Base-by-base conservation (phyloP, 805 yeast genomes). In the Starmerella davenportii region DNA sequence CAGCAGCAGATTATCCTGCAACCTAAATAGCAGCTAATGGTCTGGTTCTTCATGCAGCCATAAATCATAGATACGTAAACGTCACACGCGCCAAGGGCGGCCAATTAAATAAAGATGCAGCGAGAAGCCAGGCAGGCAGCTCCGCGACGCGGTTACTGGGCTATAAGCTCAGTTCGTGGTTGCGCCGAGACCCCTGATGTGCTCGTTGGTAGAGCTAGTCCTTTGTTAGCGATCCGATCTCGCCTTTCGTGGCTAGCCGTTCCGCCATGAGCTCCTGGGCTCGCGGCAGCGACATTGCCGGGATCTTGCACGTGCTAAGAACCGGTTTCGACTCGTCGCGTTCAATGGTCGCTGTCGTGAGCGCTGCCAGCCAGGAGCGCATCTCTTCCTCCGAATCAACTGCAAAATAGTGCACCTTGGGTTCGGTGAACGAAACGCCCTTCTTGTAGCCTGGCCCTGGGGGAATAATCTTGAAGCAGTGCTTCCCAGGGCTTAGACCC, bases 401-500 rank as follows among this genome's bases (percentile, higher is more conserved):
- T 0, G 96, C 95, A 66, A 90, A 90, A 57, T 78, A 90, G 52
- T 90, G 98, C 5, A 84, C 79, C 48, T 84, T 81, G 21, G 94
- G 98, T 46, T 85, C 94, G 0, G 99, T 90, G 57, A 90, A 90
- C 0, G 94, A 85, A 41, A 90, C 70, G 0, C 96, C 96, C 60
- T 85, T 87, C 47, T 77, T 76, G 38, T 87, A 80, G 0, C 99
- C 99, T 0, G 96, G 96, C 2, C 93, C 93, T 0, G 99, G 99
- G 8, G 99, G 99, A 3, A 85, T 72, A 11, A 90, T 57, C 57
- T 85, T 85, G 64, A 90, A 87, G 52, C 94, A 82, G 54, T 73
- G 80, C 30, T 93, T 68, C n/a, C 96, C 96, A 33, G 79, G 76
- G 7, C 95, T 95, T 3, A 93, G 78, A 24, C 87, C 75, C 0